Evolutionary conservation across 2,329 filamentous ascomycete genomes (phyloP).

Genomic region (Pseudogymnoascus sp.): DNA sequence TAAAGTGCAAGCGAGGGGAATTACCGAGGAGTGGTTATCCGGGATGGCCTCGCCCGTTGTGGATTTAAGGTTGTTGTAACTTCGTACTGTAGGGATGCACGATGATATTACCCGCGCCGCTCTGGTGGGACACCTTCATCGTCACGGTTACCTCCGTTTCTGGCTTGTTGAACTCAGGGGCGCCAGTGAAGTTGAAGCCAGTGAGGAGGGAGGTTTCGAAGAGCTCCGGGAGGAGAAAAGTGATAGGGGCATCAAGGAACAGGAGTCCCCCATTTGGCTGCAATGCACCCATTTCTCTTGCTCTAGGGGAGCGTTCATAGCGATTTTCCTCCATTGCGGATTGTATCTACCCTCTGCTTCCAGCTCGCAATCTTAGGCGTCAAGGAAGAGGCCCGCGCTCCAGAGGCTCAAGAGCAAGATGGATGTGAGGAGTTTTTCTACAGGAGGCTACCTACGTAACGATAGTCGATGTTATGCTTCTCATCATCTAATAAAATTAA

Average conservation of each 20-base stretch:
- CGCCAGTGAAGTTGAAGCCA: conserved; percentile 32
- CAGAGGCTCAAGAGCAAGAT: not conserved
- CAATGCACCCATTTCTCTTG: no score
- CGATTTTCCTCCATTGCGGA: no score
- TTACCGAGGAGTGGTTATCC: conserved; percentile 59
- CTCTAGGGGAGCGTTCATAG: no score
- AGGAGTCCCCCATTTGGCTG: not conserved
- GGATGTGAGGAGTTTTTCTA: not conserved
- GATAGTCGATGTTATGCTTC: no score
- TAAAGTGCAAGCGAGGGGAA: conserved; percentile 17
- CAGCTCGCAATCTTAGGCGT: not conserved
- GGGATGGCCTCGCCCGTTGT: conserved; percentile 82
- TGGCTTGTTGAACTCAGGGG: conserved; percentile 53
- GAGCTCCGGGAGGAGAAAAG: conserved; percentile 76
- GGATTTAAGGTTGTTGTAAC: not conserved
- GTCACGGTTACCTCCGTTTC: conserved; percentile 26
- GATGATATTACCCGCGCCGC: not conserved
- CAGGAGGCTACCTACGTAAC: not conserved
- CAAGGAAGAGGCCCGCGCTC: not conserved
- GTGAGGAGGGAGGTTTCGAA: conserved; percentile 69
- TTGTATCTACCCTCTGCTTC: no score
- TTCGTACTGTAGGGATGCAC: not conserved
- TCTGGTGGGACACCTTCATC: not conserved
- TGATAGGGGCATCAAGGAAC: conserved; percentile 44
- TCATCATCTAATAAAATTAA: no score